phyloP scores from a whole-genome alignment of 352 stramenopile species.

The Pythium utonaiense region DNA sequence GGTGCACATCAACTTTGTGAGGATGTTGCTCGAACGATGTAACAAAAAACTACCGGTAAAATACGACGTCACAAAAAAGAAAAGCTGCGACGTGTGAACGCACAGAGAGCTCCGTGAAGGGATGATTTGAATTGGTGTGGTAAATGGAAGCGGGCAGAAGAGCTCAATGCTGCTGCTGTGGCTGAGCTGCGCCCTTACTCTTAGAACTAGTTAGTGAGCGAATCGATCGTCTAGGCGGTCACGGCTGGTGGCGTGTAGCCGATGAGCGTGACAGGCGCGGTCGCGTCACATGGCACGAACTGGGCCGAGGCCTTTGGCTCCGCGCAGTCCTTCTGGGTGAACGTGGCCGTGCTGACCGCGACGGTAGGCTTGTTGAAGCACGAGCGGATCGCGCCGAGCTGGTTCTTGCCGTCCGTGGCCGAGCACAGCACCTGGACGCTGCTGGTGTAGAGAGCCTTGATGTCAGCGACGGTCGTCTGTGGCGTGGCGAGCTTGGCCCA shows the following conservation, averaged over 20 bases:
- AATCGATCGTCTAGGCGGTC: conserved; percentile 1
- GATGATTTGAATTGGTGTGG: no score
- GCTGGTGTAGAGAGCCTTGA: conserved; percentile 51
- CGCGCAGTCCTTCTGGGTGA: conserved; percentile 54
- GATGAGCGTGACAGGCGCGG: conserved; percentile 40
- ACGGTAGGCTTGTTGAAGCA: conserved; percentile 40
- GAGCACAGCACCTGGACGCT: conserved; percentile 73
- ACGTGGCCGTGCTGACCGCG: conserved; percentile 32
- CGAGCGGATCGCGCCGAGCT: conserved; percentile 61
- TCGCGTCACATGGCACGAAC: conserved; percentile 48
- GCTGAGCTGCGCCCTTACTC: no score
- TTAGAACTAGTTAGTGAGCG: no score
- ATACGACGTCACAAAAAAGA: no score
- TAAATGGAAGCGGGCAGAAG: no score
- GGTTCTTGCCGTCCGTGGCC: conserved; percentile 43
- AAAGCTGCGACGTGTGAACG: no score
- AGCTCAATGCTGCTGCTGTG: no score
- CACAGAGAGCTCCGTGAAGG: no score
- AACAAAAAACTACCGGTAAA: no score
- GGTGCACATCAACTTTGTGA: neutral
- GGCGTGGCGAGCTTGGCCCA: conserved; percentile 33
- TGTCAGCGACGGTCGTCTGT: conserved; percentile 13
- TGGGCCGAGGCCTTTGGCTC: conserved; percentile 31
- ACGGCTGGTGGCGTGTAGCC: conserved; percentile 28
- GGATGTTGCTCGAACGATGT: no score